Conservation (phyloP, 495 filamentous ascomycete genomes). For the Talaromyces borbonicus region DNA sequence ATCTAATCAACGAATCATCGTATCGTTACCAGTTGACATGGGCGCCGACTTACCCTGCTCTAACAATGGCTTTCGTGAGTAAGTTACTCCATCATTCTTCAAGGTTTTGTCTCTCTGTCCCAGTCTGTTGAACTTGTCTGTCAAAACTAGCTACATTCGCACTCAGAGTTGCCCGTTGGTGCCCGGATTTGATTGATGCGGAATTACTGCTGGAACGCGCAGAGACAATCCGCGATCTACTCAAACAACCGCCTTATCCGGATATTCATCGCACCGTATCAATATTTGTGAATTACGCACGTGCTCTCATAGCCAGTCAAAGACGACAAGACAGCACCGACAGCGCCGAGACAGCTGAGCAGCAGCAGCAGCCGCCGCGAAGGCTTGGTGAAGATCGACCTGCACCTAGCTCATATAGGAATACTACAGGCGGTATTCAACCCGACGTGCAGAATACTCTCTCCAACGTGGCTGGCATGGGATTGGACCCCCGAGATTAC, state of each 20-base stretch:
- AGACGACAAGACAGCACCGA: slow-evolving; percentile 11
- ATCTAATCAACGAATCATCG: slow-evolving; percentile 26
- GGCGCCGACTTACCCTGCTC: slow-evolving; percentile 32
- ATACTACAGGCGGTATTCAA: neutral
- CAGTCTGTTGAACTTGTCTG: too few relatives aligned
- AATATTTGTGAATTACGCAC: slow-evolving; percentile 33
- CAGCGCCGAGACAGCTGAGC: slow-evolving; percentile 3
- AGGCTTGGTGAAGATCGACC: slow-evolving; percentile 11
- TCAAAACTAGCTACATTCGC: slow-evolving; percentile 31
- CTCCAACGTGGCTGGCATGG: neutral
- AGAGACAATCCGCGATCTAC: slow-evolving; percentile 28
- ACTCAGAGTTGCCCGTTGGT: slow-evolving; percentile 32
- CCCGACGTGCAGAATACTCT: neutral
- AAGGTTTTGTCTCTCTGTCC: neutral
- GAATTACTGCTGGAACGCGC: slow-evolving; percentile 25
- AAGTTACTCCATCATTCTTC: slow-evolving; percentile 11
- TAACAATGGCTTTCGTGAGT: slow-evolving; percentile 36
- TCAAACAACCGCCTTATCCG: slow-evolving; percentile 34
- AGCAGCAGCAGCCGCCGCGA: too few relatives aligned
- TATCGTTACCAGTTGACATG: slow-evolving; percentile 31
- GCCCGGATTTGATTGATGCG: slow-evolving; percentile 29
- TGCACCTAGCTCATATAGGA: slow-evolving; percentile 5
- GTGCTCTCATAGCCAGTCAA: slow-evolving; percentile 28
- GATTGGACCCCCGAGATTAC: neutral
- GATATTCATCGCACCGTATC: slow-evolving; percentile 36